A percentile compares a stretch with the other conserved stretches of the same genome.
These are phyloP conservation scores for Diplodia scrobiculata DNA, from an alignment of 2,329 filamentous ascomycete genomes.

Conservation along the genomic window DNA sequence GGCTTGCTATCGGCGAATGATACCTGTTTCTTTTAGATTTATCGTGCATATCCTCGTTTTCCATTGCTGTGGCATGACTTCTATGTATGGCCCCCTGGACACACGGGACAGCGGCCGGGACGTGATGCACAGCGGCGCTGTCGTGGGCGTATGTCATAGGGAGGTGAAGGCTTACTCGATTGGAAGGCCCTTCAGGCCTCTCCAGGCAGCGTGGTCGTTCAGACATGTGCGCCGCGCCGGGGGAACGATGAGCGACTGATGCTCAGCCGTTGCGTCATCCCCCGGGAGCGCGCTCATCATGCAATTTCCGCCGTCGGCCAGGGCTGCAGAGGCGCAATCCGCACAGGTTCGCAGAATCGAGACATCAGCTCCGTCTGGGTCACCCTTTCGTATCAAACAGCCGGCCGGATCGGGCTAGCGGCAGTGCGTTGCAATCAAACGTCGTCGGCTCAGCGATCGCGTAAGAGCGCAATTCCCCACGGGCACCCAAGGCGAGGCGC, in stretches of 20 bases:
- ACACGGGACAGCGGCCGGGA: conserved; percentile 18
- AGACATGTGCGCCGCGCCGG: neutral
- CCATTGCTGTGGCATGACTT: conserved; percentile 3
- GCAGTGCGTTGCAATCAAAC: conserved; percentile 13
- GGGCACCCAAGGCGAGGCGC: neutral
- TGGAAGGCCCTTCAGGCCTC: neutral
- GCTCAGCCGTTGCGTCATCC: conserved; percentile 4
- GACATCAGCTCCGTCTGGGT: conserved; percentile 4
- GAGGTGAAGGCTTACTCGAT: neutral
- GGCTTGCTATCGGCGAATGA: conserved; percentile 15
- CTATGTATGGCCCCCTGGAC: conserved; percentile 1
- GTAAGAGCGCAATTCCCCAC: too few species aligned
- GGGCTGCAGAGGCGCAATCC: neutral
- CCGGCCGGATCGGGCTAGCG: conserved; percentile 11
- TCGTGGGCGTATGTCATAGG: neutral
- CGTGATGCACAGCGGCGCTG: neutral
- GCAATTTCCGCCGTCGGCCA: conserved; percentile 4
- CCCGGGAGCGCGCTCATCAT: neutral
- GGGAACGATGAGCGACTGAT: neutral
- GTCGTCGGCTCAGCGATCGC: neutral
- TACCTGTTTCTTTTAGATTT: neutral
- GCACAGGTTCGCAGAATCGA: neutral
- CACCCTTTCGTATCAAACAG: conserved; percentile 21
- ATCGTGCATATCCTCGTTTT: neutral
- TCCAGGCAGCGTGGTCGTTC: neutral